Percentiles rank a stretch among this genome's conserved stretches.
phyloP scores from a whole-genome alignment of 257 asterid genomes.

The Solanum pinnatisectum region DNA sequence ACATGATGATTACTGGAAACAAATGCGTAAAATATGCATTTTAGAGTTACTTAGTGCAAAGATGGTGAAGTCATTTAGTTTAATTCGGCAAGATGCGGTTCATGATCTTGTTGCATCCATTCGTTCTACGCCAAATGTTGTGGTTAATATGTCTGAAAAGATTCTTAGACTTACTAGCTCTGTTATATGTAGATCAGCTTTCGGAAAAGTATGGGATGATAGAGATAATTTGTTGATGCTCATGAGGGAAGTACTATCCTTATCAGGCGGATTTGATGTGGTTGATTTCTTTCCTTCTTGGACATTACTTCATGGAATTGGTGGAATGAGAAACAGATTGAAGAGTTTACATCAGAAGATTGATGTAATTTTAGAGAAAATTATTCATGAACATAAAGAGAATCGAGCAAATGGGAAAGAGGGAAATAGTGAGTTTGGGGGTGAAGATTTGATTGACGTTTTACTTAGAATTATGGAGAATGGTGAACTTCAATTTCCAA shows the following conservation, averaged over 20 bases:
- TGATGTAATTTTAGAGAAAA: background rate
- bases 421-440: background rate
- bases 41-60: constrained; percentile 1
- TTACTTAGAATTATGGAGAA: background rate
- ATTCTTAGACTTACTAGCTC: background rate
- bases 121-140: background rate
- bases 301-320: background rate
- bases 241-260: background rate
- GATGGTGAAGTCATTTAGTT: background rate
- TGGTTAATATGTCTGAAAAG: background rate
- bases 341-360: background rate
- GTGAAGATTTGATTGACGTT: constrained; percentile 1
- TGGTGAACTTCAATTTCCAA: background rate
- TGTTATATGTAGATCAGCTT: background rate
- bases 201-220: background rate
- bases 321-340: background rate
- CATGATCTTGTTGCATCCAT: background rate
- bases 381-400: background rate
- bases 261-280: background rate
- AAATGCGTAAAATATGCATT: constrained; percentile 2
- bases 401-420: background rate
- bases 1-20: background rate
- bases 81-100: background rate
- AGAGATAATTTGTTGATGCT: background rate
- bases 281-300: background rate